Evolutionary conservation across 306 rosid genomes (phyloP).

Genomic region (Rubus idaeus): DNA sequence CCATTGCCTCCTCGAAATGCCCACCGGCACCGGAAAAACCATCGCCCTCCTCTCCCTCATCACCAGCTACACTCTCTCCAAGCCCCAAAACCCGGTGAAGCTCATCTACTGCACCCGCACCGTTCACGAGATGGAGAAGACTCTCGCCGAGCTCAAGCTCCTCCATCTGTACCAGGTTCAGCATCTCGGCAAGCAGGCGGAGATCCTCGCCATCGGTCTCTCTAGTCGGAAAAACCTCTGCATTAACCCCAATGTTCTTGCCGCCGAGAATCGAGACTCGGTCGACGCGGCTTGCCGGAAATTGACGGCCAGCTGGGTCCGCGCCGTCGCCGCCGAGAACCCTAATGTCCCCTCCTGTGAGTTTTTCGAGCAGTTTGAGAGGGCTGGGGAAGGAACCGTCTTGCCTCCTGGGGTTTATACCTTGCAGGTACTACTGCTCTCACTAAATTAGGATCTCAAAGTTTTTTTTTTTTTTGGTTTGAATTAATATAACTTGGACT

Average conservation of each 20-base stretch:
- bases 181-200: constrained; percentile 61
- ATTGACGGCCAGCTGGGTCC: constrained; percentile 85
- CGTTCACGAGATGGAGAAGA: constrained; percentile 98
- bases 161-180: constrained; percentile 66
- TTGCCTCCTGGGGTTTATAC: constrained; percentile 91
- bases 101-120: constrained; percentile 94
- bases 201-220: constrained; percentile 70
- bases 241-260: constrained; percentile 50
- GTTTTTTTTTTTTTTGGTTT: too few relatives aligned
- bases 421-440: constrained; percentile 46
- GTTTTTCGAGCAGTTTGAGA: constrained; percentile 77
- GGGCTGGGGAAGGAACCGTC: constrained; percentile 62
- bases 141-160: constrained; percentile 74
- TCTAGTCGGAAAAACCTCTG: constrained; percentile 89
- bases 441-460: too few relatives aligned
- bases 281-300: constrained; percentile 89
- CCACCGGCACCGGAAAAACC: constrained; percentile 92
- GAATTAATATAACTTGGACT: too few relatives aligned
- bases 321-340: constrained; percentile 70
- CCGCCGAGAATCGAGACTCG: constrained; percentile 73
- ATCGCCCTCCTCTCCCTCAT: constrained; percentile 80
- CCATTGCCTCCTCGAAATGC: constrained; percentile 90
- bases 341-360: constrained; percentile 55
- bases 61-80: constrained; percentile 77
- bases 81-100: constrained; percentile 68